A percentile compares a stretch with the other conserved stretches of the same genome.
phyloP scores from a whole-genome alignment of 2,329 filamentous ascomycete genomes.

The Xylaria sp. region DNA sequence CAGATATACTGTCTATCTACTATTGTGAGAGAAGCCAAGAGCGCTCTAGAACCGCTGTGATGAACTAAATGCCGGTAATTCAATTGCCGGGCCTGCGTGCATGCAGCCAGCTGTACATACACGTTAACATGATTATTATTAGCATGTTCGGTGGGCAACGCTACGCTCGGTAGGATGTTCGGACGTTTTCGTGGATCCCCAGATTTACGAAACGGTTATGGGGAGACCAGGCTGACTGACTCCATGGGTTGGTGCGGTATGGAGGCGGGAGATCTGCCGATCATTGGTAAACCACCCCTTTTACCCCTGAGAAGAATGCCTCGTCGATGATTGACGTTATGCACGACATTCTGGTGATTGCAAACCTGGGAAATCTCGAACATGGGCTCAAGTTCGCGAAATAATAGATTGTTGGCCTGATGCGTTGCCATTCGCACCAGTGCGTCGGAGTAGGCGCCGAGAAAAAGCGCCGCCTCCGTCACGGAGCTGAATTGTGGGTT shows the following conservation, averaged over 20 bases:
- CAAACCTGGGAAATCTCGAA: background rate
- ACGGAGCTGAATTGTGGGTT: constrained; percentile 20
- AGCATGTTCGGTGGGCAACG: background rate
- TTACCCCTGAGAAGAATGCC: constrained; percentile 22
- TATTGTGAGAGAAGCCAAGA: background rate
- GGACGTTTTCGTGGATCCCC: constrained; percentile 30
- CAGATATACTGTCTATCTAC: background rate
- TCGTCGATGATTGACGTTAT: constrained; percentile 1
- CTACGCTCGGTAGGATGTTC: constrained; percentile 3
- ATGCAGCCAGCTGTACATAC: background rate
- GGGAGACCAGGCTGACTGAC: constrained; percentile 12
- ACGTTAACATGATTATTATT: background rate
- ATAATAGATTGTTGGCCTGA: background rate
- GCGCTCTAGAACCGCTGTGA: background rate
- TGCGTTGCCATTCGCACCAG: background rate
- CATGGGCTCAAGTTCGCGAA: background rate
- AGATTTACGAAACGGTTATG: constrained; percentile 38
- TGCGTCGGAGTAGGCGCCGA: constrained; percentile 6
- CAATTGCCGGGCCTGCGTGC: background rate
- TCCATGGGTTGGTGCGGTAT: background rate
- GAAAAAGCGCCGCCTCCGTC: constrained; percentile 20
- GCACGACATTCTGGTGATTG: constrained; percentile 9
- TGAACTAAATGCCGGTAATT: background rate
- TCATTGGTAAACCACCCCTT: constrained; percentile 11
- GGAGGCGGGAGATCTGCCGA: constrained; percentile 28